Base-by-base conservation (phyloP, 2,329 filamentous ascomycete genomes). In the Aureobasidium pullulans region DNA sequence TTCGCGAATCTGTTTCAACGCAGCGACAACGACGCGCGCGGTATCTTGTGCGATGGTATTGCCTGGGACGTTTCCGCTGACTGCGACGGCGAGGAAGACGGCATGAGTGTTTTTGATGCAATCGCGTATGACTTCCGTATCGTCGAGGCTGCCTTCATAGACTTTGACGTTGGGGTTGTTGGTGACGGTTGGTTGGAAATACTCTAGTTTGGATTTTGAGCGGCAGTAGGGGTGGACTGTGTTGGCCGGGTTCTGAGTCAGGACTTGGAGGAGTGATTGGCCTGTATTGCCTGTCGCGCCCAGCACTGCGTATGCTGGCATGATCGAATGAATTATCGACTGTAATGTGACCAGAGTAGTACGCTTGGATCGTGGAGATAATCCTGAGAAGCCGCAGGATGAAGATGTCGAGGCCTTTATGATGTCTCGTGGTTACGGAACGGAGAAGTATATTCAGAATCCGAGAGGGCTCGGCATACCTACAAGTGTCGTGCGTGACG, bases 61-160 rank as follows among this genome's bases (percentile, higher is more conserved):
- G 9, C 72, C 72, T 0, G 77, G 78, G 0, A 75, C 63, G 63
- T 79, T 81, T 65, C 77, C 73, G 61, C 76, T 77, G 32, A 69
- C 75, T 1, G 73, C 65, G 0, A 77, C 69, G 9, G 67, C 65
- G 2, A 75, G 64, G 64, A 81, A 80, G 15, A 77, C 69, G 23
- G 73, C 75, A 3, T 63, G 62, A 42, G 62, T 62, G 52, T 64
- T 71, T 8, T 65, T 63, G 5, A 80, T 54, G 62, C 74, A 78
- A 0, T 63, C n/a, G 3, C 61, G 54, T 6, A 80, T 60, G 0
- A 77, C 65, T 0, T 68, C 60, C 7, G 68, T 62, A 61, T 81
- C 73, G 46, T 70, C 11, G 37, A 79, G 71, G 62, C 62, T 70
- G 43, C 77, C 77, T 59, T 74, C 71, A 61, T 74, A 79, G 34